Base-by-base conservation (phyloP, 2,329 filamentous ascomycete genomes). In the Chrysoporthe austroafricana region DNA sequence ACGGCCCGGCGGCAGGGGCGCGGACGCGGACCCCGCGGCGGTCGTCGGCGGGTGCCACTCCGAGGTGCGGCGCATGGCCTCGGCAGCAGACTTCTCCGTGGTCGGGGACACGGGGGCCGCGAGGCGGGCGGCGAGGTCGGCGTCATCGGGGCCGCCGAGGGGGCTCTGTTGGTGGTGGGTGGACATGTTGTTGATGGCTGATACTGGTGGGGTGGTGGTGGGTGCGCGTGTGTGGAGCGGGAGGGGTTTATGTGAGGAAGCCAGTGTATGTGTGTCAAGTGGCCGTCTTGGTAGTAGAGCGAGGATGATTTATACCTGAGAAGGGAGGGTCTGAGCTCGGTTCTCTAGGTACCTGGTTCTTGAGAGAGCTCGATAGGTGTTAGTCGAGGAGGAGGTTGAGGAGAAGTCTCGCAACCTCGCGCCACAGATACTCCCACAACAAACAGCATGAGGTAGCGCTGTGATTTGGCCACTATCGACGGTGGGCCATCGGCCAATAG, bases 31-130 rank as follows among this genome's bases (percentile, higher is more conserved):
- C 21, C 5, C 14, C 16, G 59, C 21, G 1, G 36, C 21, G 21
- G 42, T 8, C 2, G 26, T 61, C 21, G 73, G 72, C 8, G 85
- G 85, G 71, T 80, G 80, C 85, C 85, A 88, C n/a, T 73, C 73
- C 3, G 73, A 73, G 4, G 78, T 79, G 67, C 71, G 69, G 66
- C 78, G 77, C 44, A 73, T 72, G 44, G 78, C 77, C 66, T 79
- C 76, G 48, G 70, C 66, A 34, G 65, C 68, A 14, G 64, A 64
- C 57, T 71, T 72, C 39, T 69, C 60, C 2, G 69, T 70, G 39
- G 68, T 70, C 36, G 69, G 63, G 61, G 67, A 72, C 13, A 71
- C 66, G 14, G 69, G 71, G 14, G 73, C 69, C 2, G 71, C 67
- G 21, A 69, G 64, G 42, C 69, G 66, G 18, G 71, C 69, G 54